Base-by-base conservation (phyloP, 768 basidiomycete genomes). In the Lentinula raphanica region DNA sequence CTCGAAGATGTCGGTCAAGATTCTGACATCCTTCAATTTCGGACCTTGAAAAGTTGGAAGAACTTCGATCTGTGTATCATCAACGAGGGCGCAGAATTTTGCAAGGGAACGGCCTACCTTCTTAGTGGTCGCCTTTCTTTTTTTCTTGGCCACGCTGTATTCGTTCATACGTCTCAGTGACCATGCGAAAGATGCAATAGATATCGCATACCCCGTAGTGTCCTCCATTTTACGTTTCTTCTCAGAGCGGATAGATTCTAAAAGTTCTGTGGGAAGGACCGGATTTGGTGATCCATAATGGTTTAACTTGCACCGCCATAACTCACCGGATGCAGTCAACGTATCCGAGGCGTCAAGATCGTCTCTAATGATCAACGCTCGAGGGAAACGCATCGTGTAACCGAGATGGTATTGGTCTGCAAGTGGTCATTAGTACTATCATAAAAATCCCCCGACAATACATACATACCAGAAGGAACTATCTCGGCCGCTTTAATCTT, bases 401-500 rank as follows among this genome's bases (percentile, higher is more conserved):
- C 87, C 89, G 62, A 94, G 69, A 54, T 89, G 88, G 64, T 92
- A 98, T 63, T 86, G 86, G 63, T 93, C 94, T 86, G 40, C 3
- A 13, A n/a, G 38, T 62, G 49, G 23, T 45, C 53, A 48, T 44
- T 42, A 38, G 56, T 31, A 42, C 8, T 3, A 51, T 59, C 23
- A 15, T 2, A 19, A 19, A 28, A 17, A 27, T 9, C 21, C 29
- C 36, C n/a, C n/a, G n/a, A n/a, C n/a, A 31, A 35, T 19, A 29
- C n/a, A 32, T 23, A 58, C 68, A 39, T 58, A 88, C 93, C 88
- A 44, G 91, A 81, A 9, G 79, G 73, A 2, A 85, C 85, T 54
- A 98, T 92, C 68, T 98, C 94, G 0, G 95, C 91, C 0, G 92
- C 96, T 71, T 98, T 98, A 57, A 98, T 83, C 64, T 90, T 90